Evolutionary conservation across 2,329 filamentous ascomycete genomes (phyloP).

Genomic region (Diplodia mutila): DNA sequence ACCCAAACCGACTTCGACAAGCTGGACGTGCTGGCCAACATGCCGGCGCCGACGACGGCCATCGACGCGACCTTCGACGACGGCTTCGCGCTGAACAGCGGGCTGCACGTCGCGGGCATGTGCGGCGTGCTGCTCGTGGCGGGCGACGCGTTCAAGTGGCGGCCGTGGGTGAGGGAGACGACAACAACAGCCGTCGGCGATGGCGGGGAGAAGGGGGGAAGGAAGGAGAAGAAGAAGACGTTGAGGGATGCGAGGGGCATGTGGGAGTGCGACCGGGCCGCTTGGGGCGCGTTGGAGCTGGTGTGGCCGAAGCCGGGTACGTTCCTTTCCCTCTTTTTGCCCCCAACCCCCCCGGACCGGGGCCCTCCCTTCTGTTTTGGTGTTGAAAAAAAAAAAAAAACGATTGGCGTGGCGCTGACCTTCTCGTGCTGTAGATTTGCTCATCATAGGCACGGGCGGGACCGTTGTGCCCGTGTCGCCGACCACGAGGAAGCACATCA

Average conservation of each 20-base stretch:
- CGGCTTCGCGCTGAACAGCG: constrained; percentile 86
- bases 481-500: constrained; percentile 71
- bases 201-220: constrained; percentile 42
- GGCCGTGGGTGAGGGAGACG: constrained; percentile 68
- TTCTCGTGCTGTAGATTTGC: constrained; percentile 63
- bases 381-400: no score
- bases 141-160: constrained; percentile 88
- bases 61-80: constrained; percentile 81
- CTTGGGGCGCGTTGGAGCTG: constrained; percentile 75
- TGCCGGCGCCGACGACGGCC: constrained; percentile 76
- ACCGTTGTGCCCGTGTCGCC: constrained; percentile 77
- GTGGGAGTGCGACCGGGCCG: constrained; percentile 72
- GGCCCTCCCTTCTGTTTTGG: no score
- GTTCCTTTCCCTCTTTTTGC: constrained; percentile 36
- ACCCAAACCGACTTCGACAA: constrained; percentile 73
- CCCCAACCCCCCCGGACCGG: no score
- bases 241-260: constrained; percentile 78
- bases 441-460: constrained; percentile 85
- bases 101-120: constrained; percentile 67
- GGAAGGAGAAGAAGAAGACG: constrained; percentile 32
- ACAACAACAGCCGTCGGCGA: constrained; percentile 39
- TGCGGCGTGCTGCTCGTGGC: constrained; percentile 75
- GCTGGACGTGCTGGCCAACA: constrained; percentile 77
- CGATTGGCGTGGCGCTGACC: neutral
- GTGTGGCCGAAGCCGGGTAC: constrained; percentile 88